Evolutionary conservation across 208 protist genomes (phyloP).

Genomic region (Vickermania spadyakhi): DNA sequence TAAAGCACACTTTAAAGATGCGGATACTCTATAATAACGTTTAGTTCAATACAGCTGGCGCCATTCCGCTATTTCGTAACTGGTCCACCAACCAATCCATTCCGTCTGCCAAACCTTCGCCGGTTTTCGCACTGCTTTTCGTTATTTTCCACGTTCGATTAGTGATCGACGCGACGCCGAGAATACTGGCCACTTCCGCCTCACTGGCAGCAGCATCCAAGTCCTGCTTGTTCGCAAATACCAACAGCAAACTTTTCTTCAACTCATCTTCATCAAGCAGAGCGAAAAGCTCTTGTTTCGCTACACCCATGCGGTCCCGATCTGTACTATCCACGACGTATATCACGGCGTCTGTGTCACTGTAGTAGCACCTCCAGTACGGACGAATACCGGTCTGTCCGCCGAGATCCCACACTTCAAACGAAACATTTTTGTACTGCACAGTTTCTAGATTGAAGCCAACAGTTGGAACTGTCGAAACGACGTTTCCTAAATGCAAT

Average conservation of each 20-base stretch:
- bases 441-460: slow-evolving; percentile 97
- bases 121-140: slow-evolving; percentile 90
- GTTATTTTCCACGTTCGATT: slow-evolving; percentile 92
- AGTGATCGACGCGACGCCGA: slow-evolving; percentile 78
- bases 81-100: slow-evolving; percentile 93
- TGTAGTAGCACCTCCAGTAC: slow-evolving; percentile 97
- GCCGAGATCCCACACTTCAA: slow-evolving; percentile 97
- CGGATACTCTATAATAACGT: too few species aligned
- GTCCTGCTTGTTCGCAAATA: slow-evolving; percentile 97
- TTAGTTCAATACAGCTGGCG: slow-evolving; percentile 4
- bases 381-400: slow-evolving; percentile 95
- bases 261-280: slow-evolving; percentile 88
- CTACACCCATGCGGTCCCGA: slow-evolving; percentile 84
- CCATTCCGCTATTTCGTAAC: slow-evolving; percentile 47
- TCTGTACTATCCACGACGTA: slow-evolving; percentile 94
- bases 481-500: slow-evolving; percentile 95
- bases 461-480: slow-evolving; percentile 97
- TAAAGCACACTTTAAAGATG: too few species aligned
- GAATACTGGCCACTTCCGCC: slow-evolving; percentile 55
- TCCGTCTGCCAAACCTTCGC: slow-evolving; percentile 88
- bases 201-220: slow-evolving; percentile 54
- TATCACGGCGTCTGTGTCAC: slow-evolving; percentile 91
- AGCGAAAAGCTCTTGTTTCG: slow-evolving; percentile 78
- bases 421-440: slow-evolving; percentile 97
- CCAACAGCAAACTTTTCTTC: slow-evolving; percentile 75